Base-by-base conservation (phyloP, 805 yeast genomes). In the Metschnikowia chrysomelidarum region DNA sequence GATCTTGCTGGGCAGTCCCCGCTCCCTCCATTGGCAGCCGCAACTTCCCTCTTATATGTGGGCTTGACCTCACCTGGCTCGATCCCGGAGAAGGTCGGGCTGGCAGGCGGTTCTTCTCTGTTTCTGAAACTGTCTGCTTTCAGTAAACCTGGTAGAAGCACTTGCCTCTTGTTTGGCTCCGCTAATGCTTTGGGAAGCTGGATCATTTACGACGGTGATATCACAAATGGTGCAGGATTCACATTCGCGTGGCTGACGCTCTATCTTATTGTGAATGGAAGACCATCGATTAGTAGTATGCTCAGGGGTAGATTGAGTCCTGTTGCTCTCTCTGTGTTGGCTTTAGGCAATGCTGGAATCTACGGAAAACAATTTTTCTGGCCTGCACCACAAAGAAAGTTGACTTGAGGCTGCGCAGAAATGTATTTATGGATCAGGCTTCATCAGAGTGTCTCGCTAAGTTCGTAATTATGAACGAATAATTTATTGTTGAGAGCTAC, bases 201-300 rank as follows among this genome's bases (percentile, higher is more conserved):
- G 66, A 82, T 88, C 67, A 73, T 82, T 25, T 69, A 69, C 44
- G 96, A 88, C 53, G 81, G 85, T 11, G 96, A 87, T 51, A 60
- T 77, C 14, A 71, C 73, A 29, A 80, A 84, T 59, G 96, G 95
- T 3, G 71, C 91, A 1, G 96, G 95, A 0, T 82, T 88, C 51
- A 65, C 74, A 5, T 68, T 76, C 49, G 94, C 93, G 2, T 89
- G 96, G 96, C 76, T 86, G 6, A 57, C 83, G 6, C 59, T 88
- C 39, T 89, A 86, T 51, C 53, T 82, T 39, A 54, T 88, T 9
- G 86, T 82, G 11, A 85, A 86, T 52, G 87, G 87, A 1, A 71
- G 69, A 24, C 71, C 77, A 5, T 67, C 84, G 9, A 30, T 82
- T 18, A 66, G 62, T 27, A 71, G 74, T 23, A 42, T 80, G 41